phyloP scores from a whole-genome alignment of 352 stramenopile species.

The Globisporangium okanoganense region DNA sequence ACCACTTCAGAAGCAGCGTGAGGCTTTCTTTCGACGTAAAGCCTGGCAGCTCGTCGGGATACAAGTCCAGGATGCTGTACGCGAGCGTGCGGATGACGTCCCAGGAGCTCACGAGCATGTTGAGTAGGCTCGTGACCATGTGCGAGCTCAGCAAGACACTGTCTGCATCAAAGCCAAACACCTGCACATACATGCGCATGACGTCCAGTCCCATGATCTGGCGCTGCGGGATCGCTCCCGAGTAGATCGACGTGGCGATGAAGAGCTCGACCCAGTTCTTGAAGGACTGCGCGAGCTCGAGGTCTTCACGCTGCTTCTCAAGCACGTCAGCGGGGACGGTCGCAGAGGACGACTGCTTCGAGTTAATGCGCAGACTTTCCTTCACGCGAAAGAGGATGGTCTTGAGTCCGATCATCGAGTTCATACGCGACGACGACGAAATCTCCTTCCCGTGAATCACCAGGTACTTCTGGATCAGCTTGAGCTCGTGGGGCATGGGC shows the following conservation, averaged over 20 bases:
- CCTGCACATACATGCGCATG: conserved; percentile 61
- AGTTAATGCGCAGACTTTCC: conserved; percentile 48
- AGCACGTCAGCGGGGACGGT: background rate
- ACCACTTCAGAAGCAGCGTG: conserved; percentile 56
- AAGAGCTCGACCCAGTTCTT: conserved; percentile 69
- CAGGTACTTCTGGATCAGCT: conserved; percentile 61
- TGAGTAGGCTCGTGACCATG: conserved; percentile 66
- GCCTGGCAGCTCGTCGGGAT: conserved; percentile 54
- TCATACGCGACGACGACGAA: conserved; percentile 55
- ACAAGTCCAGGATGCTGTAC: conserved; percentile 67
- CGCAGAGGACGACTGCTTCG: conserved; percentile 1
- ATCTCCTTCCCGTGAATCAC: conserved; percentile 77
- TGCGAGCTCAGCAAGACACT: conserved; percentile 48
- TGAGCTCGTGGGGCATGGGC: conserved; percentile 48
- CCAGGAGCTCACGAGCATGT: conserved; percentile 79
- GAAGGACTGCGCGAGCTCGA: conserved; percentile 40
- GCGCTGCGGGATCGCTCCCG: conserved; percentile 60
- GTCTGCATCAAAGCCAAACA: conserved; percentile 49
- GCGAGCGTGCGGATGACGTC: conserved; percentile 69
- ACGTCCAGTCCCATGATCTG: conserved; percentile 72
- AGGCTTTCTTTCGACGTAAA: conserved; percentile 45
- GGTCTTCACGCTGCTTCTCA: conserved; percentile 24
- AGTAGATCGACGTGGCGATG: conserved; percentile 57
- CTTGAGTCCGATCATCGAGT: conserved; percentile 71
- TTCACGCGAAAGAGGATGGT: conserved; percentile 74